A percentile compares a stretch with the other conserved stretches of the same genome.
phyloP scores from a whole-genome alignment of 139 green algal genomes.

The Micractinium sp. region DNA sequence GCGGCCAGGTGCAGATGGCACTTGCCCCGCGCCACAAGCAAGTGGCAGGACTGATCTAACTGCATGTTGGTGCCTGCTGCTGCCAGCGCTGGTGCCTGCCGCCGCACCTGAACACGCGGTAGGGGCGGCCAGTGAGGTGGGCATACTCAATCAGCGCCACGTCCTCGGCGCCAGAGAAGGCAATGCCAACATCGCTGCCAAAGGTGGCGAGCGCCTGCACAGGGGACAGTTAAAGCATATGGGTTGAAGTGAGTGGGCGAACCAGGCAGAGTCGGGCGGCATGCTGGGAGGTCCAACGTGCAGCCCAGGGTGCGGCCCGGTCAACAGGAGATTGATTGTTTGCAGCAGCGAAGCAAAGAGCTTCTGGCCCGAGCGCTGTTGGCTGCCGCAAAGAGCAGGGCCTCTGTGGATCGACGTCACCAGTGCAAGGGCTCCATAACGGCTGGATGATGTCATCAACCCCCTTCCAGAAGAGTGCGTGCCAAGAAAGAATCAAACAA shows the following conservation, averaged over 20 bases:
- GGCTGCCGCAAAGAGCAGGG: too few relatives aligned
- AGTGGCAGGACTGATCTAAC: too few relatives aligned
- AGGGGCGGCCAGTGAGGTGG: conserved; percentile 92
- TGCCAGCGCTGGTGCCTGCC: too few relatives aligned
- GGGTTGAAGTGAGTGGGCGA: not conserved
- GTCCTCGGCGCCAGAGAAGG: conserved; percentile 96
- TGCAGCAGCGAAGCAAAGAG: too few relatives aligned
- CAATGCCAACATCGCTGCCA: conserved; percentile 90
- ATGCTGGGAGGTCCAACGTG: not conserved
- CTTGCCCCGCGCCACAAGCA: too few relatives aligned
- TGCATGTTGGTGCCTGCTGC: too few relatives aligned
- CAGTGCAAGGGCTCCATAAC: not conserved
- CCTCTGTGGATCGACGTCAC: too few relatives aligned
- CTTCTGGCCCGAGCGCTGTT: too few relatives aligned
- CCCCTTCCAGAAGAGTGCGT: not conserved
- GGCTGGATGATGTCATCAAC: not conserved
- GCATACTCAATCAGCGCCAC: conserved; percentile 98
- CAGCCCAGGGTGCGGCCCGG: too few relatives aligned
- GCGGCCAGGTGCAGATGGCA: not conserved
- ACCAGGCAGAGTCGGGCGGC: not conserved
- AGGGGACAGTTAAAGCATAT: not conserved
- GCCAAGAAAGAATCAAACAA: too few relatives aligned
- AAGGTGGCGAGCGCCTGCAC: conserved; percentile 88
- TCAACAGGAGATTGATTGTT: too few relatives aligned
- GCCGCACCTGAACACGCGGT: conserved; percentile 92